Percentiles rank a stretch among this genome's conserved stretches.
phyloP scores from a whole-genome alignment of 768 basidiomycete genomes.

The Lactifluus volemus region DNA sequence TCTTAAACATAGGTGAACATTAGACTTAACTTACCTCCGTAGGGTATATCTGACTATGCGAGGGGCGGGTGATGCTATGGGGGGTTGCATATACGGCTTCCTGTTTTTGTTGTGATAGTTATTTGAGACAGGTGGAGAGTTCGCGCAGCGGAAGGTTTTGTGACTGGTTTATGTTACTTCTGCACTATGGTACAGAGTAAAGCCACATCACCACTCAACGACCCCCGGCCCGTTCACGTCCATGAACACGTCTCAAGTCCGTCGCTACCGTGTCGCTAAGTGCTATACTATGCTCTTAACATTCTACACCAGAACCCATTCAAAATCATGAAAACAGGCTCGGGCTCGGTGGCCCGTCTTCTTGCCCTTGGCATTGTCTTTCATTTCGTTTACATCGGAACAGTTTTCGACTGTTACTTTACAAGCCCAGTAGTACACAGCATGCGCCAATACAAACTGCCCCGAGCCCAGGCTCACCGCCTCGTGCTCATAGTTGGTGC shows the following conservation, averaged over 20 bases:
- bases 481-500: too few species aligned
- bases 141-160: too few species aligned
- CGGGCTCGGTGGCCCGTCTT: conserved; percentile 27
- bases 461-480: too few species aligned
- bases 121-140: too few species aligned
- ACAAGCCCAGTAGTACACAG: conserved; percentile 74
- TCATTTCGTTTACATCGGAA: conserved; percentile 64
- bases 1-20: background rate
- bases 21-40: conserved; percentile 6
- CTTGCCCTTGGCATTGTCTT: conserved; percentile 64
- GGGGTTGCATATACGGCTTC: too few species aligned
- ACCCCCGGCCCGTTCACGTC: background rate
- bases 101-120: too few species aligned
- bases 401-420: conserved; percentile 84
- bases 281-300: background rate
- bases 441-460: too few species aligned
- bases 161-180: background rate
- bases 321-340: conserved; percentile 4
- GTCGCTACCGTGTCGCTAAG: background rate
- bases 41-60: conserved; percentile 10
- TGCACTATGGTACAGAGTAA: background rate
- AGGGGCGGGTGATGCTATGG: too few species aligned
- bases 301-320: background rate
- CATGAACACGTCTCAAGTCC: too few species aligned
- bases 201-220: too few species aligned